Base-by-base conservation (phyloP, 768 basidiomycete species). In the Suillus subalutaceus region DNA sequence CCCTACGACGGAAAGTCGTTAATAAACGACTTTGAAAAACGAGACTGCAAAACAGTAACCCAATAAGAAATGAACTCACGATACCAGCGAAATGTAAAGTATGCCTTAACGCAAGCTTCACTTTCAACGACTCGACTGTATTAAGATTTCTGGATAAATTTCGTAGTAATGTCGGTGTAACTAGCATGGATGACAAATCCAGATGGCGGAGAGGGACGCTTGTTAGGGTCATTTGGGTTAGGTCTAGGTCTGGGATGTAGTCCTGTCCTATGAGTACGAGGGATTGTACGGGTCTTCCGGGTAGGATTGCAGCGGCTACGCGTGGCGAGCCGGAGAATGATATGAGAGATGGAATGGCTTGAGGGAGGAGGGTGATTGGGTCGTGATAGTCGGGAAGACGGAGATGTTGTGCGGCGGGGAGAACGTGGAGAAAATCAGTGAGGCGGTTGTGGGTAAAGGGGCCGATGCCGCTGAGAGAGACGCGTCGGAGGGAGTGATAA, bases 31-130 rank as follows among this genome's bases (percentile, higher is more conserved):
- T 30, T 32, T 4, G 65, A 50, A 67, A 38, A 50, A 50, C 2
- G 23, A 64, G 50, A 20, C 2, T 26, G 66, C 64, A 43, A 62
- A 46, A 62, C 64, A n/a, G n/a, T n/a, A 46, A 67, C 63, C 66
- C 43, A 59, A 62, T 12, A 48, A 55, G 52, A 63, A 66, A 38
- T 65, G 26, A 62, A 80, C 89, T 86, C 78, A 89, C 89, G 76
- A 89, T 87, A 61, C 88, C 89, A 30, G 87, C 81, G 71, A 84
- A 87, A 69, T 89, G 88, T 37, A 90, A 80, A 9, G 88, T 89
- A 71, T 90, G 88, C 44, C 88, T 79, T 41, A 90, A 78, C 23
- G 89, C 88, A 55, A 89, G 83, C 69, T 81, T 81, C 48, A 90
- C 80, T 65, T 82, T 82, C 71, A 90, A 79, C 50, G 74, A 78